Conservation (phyloP, 2,329 filamentous ascomycete genomes). For the Cladosporium halotolerans region DNA sequence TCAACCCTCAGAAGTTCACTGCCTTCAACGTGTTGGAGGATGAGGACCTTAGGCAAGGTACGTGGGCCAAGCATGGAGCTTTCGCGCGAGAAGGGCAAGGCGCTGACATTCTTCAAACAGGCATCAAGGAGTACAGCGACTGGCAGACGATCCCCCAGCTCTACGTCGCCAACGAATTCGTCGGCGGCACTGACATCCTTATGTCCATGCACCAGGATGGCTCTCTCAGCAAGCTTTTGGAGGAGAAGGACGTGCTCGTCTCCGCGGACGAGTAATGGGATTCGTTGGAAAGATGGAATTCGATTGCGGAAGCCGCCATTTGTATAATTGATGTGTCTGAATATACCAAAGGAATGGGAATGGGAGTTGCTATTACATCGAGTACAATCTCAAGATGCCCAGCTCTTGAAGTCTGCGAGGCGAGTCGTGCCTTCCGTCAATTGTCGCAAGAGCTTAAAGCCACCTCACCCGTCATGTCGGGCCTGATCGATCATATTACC, state of each 20-base stretch:
- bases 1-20: constrained; percentile 93
- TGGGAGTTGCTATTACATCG: background rate
- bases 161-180: constrained; percentile 90
- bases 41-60: constrained; percentile 74
- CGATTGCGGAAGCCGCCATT: background rate
- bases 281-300: background rate
- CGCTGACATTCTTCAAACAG: constrained; percentile 40
- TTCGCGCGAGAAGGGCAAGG: background rate
- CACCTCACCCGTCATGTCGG: background rate
- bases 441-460: background rate
- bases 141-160: constrained; percentile 98
- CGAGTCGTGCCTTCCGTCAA: background rate
- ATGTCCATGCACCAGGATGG: constrained; percentile 97
- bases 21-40: constrained; percentile 97
- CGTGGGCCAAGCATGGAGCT: constrained; percentile 20
- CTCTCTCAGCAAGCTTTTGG: constrained; percentile 81
- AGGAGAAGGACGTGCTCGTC: constrained; percentile 83
- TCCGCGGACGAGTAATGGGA: constrained; percentile 43
- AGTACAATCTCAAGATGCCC: too few relatives aligned
- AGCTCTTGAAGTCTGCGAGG: background rate
- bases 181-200: constrained; percentile 95
- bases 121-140: constrained; percentile 98
- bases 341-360: background rate
- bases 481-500: background rate
- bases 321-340: constrained; percentile 4